phyloP scores from a whole-genome alignment of 768 basidiomycete species.

The Rhodocollybia butyracea region DNA sequence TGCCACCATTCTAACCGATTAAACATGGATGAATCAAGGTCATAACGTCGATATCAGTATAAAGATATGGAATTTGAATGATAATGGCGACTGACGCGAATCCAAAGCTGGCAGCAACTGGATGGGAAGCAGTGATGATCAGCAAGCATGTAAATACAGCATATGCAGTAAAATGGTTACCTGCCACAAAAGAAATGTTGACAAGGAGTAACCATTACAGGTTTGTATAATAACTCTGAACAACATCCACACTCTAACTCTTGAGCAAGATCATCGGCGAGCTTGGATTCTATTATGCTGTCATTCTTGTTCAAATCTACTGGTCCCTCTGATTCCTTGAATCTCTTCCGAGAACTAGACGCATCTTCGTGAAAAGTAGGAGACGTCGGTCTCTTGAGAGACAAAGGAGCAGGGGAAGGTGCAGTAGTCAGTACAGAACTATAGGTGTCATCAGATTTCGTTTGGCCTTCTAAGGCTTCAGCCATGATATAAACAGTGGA shows the following conservation, averaged over 20 bases:
- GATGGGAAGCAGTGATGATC: conserved; percentile 3
- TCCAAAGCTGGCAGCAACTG: conserved; percentile 83
- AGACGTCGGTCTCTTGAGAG: conserved; percentile 62
- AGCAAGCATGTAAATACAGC: conserved; percentile 8
- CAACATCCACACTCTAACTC: conserved; percentile 88
- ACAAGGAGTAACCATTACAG: conserved; percentile 80
- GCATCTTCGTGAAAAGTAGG: conserved; percentile 51
- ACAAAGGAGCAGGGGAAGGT: background rate
- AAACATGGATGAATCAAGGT: conserved; percentile 16
- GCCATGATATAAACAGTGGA: background rate
- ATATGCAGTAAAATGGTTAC: conserved; percentile 32
- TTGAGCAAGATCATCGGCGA: conserved; percentile 63
- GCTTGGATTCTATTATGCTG: conserved; percentile 8
- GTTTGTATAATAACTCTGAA: conserved; percentile 75
- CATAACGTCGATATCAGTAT: background rate
- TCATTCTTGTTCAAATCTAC: conserved; percentile 15
- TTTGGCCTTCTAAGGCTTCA: no score
- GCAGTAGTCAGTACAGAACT: conserved; percentile 11
- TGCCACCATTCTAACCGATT: conserved; percentile 68
- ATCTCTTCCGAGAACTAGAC: conserved; percentile 55
- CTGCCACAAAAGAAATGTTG: conserved; percentile 93
- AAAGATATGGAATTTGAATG: background rate
- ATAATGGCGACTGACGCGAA: conserved; percentile 56
- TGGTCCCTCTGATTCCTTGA: conserved; percentile 34
- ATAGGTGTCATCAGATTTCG: no score